Conservation (phyloP, 2,329 filamentous ascomycete genomes). For the Pestalotiopsis sp. region DNA sequence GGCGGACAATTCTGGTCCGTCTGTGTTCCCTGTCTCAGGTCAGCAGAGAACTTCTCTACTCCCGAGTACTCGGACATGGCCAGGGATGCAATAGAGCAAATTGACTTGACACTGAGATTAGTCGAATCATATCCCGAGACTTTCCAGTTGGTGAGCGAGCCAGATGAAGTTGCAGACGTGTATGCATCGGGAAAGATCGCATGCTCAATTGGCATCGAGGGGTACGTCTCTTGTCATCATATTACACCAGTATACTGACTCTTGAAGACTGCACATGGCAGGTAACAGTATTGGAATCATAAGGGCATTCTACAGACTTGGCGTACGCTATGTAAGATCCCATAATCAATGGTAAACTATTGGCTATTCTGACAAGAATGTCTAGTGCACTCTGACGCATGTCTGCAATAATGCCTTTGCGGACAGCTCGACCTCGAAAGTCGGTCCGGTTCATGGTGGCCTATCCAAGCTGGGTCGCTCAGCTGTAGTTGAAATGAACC, state of each 20-base stretch:
- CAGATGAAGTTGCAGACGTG: slow-evolving; percentile 29
- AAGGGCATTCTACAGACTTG: slow-evolving; percentile 34
- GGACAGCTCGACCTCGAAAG: slow-evolving; percentile 26
- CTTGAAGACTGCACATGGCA: slow-evolving; percentile 29
- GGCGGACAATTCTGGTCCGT: slow-evolving; percentile 34
- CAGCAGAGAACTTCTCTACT: slow-evolving; percentile 26
- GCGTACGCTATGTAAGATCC: slow-evolving; percentile 34
- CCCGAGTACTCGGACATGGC: slow-evolving; percentile 25
- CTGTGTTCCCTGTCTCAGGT: slow-evolving; percentile 30
- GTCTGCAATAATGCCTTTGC: slow-evolving; percentile 31
- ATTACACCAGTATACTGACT: neutral
- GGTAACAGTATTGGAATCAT: slow-evolving; percentile 37
- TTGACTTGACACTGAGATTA: slow-evolving; percentile 26
- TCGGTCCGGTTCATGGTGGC: slow-evolving; percentile 28
- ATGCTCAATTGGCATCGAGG: slow-evolving; percentile 39
- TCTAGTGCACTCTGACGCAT: slow-evolving; percentile 29
- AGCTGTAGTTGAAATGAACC: slow-evolving; percentile 37
- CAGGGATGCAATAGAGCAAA: slow-evolving; percentile 19
- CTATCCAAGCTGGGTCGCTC: slow-evolving; percentile 30
- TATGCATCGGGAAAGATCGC: slow-evolving; percentile 34
- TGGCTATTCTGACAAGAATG: neutral
- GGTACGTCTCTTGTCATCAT: slow-evolving; percentile 8
- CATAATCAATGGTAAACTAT: neutral
- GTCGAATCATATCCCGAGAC: slow-evolving; percentile 27
- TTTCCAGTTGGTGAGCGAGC: slow-evolving; percentile 26